Evolutionary conservation across 495 filamentous ascomycete genomes (phyloP).

Genomic region (Penicillium pancosmium): DNA sequence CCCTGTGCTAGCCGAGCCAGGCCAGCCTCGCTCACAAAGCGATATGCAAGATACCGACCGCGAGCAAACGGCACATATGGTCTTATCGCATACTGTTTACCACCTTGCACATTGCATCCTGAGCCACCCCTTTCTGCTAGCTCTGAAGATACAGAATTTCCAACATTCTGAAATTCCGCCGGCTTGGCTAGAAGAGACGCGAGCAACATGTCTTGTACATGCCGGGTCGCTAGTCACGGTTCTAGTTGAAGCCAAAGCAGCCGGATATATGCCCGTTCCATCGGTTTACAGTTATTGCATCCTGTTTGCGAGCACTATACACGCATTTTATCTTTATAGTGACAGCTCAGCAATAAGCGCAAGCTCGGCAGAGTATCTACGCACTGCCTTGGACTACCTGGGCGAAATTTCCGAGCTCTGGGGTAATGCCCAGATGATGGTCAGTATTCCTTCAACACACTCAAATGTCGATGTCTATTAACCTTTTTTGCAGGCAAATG

Average conservation of each 20-base stretch:
- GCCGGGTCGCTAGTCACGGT: constrained; percentile 23
- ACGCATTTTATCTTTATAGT: constrained; percentile 24
- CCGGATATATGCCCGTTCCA: constrained; percentile 26
- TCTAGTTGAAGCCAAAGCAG: constrained; percentile 29
- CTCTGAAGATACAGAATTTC: constrained; percentile 14
- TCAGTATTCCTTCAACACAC: constrained; percentile 5
- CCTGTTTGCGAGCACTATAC: constrained; percentile 30
- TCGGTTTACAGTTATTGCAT: constrained; percentile 34
- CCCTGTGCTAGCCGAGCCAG: constrained; percentile 12
- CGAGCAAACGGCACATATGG: constrained; percentile 26
- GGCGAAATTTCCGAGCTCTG: constrained; percentile 26
- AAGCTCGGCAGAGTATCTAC: constrained; percentile 24
- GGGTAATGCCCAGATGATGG: constrained; percentile 27
- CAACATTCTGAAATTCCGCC: constrained; percentile 11
- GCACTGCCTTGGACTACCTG: constrained; percentile 22
- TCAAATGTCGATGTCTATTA: not conserved
- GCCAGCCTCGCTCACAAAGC: constrained; percentile 6
- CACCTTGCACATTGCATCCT: constrained; percentile 32
- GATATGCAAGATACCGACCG: constrained; percentile 16
- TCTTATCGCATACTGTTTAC: constrained; percentile 31
- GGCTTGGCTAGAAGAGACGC: constrained; percentile 18
- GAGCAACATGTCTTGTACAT: constrained; percentile 12
- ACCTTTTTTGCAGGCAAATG: constrained; percentile 16
- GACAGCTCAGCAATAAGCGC: constrained; percentile 12
- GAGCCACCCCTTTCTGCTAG: constrained; percentile 33